These are phyloP conservation scores for Dendrocalamus latiflorus DNA, from an alignment of 202 grass and related monocot species.

Conservation along the genomic window DNA sequence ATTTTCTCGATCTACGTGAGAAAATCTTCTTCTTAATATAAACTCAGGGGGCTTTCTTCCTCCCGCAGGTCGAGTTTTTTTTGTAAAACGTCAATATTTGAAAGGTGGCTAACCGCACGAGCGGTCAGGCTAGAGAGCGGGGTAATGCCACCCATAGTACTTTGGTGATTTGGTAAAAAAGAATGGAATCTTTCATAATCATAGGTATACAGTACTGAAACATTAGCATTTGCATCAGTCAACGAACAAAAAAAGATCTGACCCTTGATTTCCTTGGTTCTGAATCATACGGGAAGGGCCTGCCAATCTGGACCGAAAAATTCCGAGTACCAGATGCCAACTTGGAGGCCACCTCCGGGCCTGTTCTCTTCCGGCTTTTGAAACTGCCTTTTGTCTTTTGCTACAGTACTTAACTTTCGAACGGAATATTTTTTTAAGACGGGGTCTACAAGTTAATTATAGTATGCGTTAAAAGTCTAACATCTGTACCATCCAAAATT, in stretches of 20 bases:
- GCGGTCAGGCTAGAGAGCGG: background rate
- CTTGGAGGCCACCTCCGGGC: conserved; percentile 33
- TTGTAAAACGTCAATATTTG: background rate
- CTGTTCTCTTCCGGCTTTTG: too few species aligned
- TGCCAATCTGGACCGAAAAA: conserved; percentile 42
- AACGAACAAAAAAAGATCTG: background rate
- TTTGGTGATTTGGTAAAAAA: conserved; percentile 13
- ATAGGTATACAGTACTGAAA: background rate
- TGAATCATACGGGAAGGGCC: conserved; percentile 42
- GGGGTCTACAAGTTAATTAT: too few species aligned
- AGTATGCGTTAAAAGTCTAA: too few species aligned
- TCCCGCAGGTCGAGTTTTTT: too few species aligned
- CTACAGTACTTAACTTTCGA: too few species aligned
- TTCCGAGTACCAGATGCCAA: conserved; percentile 24
- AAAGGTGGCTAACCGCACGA: background rate
- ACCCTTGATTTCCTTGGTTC: background rate
- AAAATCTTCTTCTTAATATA: too few species aligned
- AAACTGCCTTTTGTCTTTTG: too few species aligned
- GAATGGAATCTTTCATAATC: background rate
- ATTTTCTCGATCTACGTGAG: too few species aligned
- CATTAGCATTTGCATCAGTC: background rate
- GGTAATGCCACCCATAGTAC: background rate
- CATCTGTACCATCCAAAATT: too few species aligned
- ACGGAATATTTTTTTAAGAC: too few species aligned
- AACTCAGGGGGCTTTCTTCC: too few species aligned